phyloP scores from a whole-genome alignment of 352 stramenopile genomes.

The Pythium rishiriense region DNA sequence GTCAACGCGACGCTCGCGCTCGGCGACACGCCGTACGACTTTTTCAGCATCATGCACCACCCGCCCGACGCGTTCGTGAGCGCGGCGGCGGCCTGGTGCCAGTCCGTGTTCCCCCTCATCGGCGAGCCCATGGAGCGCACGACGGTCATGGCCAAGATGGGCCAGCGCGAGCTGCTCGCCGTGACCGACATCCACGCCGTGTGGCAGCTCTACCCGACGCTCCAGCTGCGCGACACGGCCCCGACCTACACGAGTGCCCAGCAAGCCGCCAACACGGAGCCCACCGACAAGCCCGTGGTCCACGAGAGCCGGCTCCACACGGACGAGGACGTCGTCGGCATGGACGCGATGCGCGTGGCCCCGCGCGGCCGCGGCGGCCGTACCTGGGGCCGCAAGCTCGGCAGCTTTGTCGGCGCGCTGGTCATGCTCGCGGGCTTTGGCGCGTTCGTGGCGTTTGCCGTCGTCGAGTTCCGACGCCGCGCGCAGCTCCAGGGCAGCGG shows the following conservation, averaged over 20 bases:
- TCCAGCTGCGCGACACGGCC: constrained; percentile 41
- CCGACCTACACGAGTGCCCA: constrained; percentile 35
- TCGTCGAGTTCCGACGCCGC: constrained; percentile 30
- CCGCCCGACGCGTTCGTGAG: constrained; percentile 64
- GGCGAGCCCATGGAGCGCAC: constrained; percentile 46
- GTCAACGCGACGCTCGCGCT: constrained; percentile 1
- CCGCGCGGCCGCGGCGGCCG: neutral
- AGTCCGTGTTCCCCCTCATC: constrained; percentile 68
- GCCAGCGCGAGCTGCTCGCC: constrained; percentile 69
- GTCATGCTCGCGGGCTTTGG: constrained; percentile 50
- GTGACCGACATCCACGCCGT: constrained; percentile 76
- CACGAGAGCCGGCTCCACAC: constrained; percentile 71
- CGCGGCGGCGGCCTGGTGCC: constrained; percentile 45
- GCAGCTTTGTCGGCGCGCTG: constrained; percentile 68
- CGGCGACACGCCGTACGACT: constrained; percentile 62
- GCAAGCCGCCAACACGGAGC: constrained; percentile 4
- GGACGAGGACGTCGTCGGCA: constrained; percentile 34
- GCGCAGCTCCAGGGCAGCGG: constrained; percentile 25
- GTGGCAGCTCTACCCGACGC: constrained; percentile 64
- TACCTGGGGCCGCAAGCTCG: constrained; percentile 31
- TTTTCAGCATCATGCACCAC: constrained; percentile 88
- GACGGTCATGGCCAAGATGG: constrained; percentile 64
- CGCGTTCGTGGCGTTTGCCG: constrained; percentile 31
- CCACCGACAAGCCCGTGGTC: constrained; percentile 25
- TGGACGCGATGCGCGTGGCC: neutral